A percentile compares a stretch with the other conserved stretches of the same genome.
These are phyloP conservation scores for Phlyctochytrium bullatum DNA, from an alignment of 192 early-diverging fungal genomes.

Conservation along the genomic window DNA sequence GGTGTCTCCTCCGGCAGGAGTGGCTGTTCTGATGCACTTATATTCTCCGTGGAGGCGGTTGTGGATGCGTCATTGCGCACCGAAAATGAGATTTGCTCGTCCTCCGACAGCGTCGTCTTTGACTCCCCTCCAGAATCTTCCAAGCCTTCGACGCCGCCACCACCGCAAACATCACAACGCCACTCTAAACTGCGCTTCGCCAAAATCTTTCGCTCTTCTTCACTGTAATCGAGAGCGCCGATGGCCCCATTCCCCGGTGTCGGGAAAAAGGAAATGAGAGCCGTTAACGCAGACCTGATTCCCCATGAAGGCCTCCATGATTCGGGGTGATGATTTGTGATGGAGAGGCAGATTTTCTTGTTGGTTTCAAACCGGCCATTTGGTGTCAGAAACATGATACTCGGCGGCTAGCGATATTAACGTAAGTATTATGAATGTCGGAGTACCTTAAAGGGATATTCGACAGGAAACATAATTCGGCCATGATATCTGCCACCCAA, in stretches of 20 bases:
- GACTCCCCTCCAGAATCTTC: background rate
- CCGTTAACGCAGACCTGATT: slow-evolving; percentile 85
- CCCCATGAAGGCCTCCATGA: slow-evolving; percentile 98
- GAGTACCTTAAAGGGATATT: slow-evolving; percentile 85
- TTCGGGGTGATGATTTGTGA: slow-evolving; percentile 92
- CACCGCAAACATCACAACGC: slow-evolving; percentile 28
- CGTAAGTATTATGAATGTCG: background rate
- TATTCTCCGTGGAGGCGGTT: background rate
- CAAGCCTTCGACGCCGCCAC: background rate
- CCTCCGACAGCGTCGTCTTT: background rate
- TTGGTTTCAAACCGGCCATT: slow-evolving; percentile 84
- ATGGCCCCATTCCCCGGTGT: slow-evolving; percentile 79
- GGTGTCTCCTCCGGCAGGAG: too few relatives aligned
- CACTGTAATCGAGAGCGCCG: slow-evolving; percentile 72
- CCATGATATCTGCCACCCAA: slow-evolving; percentile 91
- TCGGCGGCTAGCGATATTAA: slow-evolving; percentile 37
- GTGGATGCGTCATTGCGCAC: background rate
- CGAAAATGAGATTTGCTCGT: background rate
- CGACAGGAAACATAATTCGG: slow-evolving; percentile 82
- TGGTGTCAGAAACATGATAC: slow-evolving; percentile 50
- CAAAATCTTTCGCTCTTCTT: slow-evolving; percentile 58
- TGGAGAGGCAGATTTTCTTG: slow-evolving; percentile 93
- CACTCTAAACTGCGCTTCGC: slow-evolving; percentile 59
- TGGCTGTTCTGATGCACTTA: background rate
- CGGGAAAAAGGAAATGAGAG: slow-evolving; percentile 86